Base-by-base conservation (phyloP, 2,329 filamentous ascomycete species). In the Clonostachys solani region DNA sequence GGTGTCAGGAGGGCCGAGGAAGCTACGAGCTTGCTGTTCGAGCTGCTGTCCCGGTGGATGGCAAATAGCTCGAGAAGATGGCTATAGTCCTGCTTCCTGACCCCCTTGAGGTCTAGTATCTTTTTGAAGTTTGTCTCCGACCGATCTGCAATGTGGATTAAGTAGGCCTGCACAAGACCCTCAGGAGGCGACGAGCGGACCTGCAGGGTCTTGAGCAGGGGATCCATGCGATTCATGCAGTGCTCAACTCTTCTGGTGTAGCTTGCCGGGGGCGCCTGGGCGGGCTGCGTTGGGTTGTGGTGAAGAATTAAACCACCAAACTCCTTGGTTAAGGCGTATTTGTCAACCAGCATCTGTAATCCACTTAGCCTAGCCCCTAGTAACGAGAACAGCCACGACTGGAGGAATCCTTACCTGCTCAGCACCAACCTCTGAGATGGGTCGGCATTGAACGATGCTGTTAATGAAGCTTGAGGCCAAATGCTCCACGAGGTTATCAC, bases 41-140 rank as follows among this genome's bases (percentile, higher is more conserved):
- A 80, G 73, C 84, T 77, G 55, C 89, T 82, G 65, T 95, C 92
- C 42, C 91, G 83, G 61, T 95, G 89, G 45, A 85, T 76, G 40
- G 68, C 68, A 70, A 96, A 97, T 5, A 97, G 77, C 64, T 99
- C 94, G 34, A 96, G 71, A 3, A 97, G 82, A 52, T 89, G 83
- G 4, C 79, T 71, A 60, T 96, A 89, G 51, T 99, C 94, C 50
- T 81, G 75, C 61, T 91, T 92, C 52, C 86, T 81, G 50, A 99
- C 86, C 42, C 94, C 94, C 67, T 99, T 99, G 52, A 99, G 78
- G 44, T 99, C 94, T 42, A 99, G 82, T 50, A 99, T 87, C 70
- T 96, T 97, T 62, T 85, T 85, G 79, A 99, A 99, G 69, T 99
- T 99, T 59, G 83, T 81, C 63, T 97, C 94, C 53, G 87, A 95